A percentile compares a stretch with the other conserved stretches of the same genome.
Evolutionary conservation across 2,329 filamentous ascomycete genomes (phyloP).

Genomic region (Nigrospora oryzae): DNA sequence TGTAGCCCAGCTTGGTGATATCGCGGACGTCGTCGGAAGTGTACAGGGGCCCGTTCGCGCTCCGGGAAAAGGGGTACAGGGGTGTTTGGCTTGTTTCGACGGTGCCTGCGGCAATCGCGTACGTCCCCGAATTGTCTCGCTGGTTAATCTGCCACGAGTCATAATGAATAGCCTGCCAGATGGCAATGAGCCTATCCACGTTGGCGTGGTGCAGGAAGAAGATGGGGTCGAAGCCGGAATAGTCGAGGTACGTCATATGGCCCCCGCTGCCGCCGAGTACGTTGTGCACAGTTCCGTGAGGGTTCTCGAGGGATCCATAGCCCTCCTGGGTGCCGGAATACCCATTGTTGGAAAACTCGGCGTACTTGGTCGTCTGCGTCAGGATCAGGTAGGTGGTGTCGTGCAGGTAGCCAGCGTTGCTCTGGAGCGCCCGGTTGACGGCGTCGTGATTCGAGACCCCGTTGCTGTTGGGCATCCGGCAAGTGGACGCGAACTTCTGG

Average conservation of each 20-base stretch:
- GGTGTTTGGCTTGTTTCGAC: not conserved
- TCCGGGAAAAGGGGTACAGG: not conserved
- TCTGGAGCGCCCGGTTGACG: not conserved
- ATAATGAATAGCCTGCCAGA: slow-evolving; percentile 16
- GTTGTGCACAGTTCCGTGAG: slow-evolving; percentile 13
- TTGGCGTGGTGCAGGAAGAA: slow-evolving; percentile 15
- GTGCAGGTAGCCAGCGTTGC: slow-evolving; percentile 1
- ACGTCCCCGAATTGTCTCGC: not conserved
- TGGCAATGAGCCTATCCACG: slow-evolving; percentile 15
- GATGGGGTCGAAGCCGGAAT: slow-evolving; percentile 16
- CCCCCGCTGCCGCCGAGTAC: slow-evolving; percentile 9
- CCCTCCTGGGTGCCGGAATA: slow-evolving; percentile 2
- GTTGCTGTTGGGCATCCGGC: not conserved
- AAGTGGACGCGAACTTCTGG: not conserved
- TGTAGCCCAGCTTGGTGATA: not conserved
- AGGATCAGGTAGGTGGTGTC: slow-evolving; percentile 2
- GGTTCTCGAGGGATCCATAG: slow-evolving; percentile 11
- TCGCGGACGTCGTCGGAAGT: slow-evolving; percentile 1
- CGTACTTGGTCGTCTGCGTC: slow-evolving; percentile 1
- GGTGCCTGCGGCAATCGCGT: not conserved
- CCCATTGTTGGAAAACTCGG: slow-evolving; percentile 3
- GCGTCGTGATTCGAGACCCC: not conserved
- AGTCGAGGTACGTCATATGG: slow-evolving; percentile 15
- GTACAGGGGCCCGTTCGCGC: not conserved
- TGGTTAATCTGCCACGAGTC: slow-evolving; percentile 1